A percentile compares a stretch with the other conserved stretches of the same genome.
These are phyloP conservation scores for Plicaturopsis crispa DNA, from an alignment of 768 basidiomycete genomes.

Conservation along the genomic window DNA sequence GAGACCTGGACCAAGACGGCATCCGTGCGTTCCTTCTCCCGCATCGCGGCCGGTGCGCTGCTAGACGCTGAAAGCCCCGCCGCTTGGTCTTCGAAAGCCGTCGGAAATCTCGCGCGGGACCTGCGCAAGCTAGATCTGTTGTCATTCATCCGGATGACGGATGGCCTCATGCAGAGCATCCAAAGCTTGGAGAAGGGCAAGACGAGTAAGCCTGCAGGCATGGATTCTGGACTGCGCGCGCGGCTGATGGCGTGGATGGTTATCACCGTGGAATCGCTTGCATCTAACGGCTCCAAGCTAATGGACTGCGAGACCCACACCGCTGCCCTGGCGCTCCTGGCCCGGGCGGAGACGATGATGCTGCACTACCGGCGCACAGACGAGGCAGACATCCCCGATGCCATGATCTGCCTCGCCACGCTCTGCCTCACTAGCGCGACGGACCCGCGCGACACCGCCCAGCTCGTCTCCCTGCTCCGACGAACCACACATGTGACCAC, in stretches of 20 bases:
- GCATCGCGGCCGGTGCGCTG: constrained; percentile 22
- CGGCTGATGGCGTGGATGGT: constrained; percentile 18
- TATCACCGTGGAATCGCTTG: constrained; percentile 12
- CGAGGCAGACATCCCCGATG: neutral
- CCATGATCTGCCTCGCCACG: neutral
- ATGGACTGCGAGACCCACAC: constrained; percentile 8
- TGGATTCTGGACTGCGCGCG: constrained; percentile 1
- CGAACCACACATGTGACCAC: constrained; percentile 19
- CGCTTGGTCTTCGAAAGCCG: constrained; percentile 36
- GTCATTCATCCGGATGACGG: constrained; percentile 23
- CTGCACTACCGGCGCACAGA: constrained; percentile 12
- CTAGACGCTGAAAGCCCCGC: constrained; percentile 8
- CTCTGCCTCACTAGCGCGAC: constrained; percentile 5
- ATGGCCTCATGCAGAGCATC: constrained; percentile 17
- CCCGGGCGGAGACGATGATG: too few relatives aligned
- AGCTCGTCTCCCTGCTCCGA: constrained; percentile 17
- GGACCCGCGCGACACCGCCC: neutral
- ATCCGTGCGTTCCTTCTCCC: constrained; percentile 22
- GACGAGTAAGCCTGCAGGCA: neutral
- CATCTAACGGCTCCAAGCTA: neutral
- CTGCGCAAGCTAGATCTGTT: constrained; percentile 22
- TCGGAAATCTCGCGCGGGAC: constrained; percentile 26
- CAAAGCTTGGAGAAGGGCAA: constrained; percentile 6
- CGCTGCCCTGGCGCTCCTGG: constrained; percentile 15
- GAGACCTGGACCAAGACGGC: constrained; percentile 14